A percentile compares a stretch with the other conserved stretches of the same genome.
These are phyloP conservation scores for Talaromyces sp. DNA, from an alignment of 2,329 filamentous ascomycete genomes.

Conservation along the genomic window DNA sequence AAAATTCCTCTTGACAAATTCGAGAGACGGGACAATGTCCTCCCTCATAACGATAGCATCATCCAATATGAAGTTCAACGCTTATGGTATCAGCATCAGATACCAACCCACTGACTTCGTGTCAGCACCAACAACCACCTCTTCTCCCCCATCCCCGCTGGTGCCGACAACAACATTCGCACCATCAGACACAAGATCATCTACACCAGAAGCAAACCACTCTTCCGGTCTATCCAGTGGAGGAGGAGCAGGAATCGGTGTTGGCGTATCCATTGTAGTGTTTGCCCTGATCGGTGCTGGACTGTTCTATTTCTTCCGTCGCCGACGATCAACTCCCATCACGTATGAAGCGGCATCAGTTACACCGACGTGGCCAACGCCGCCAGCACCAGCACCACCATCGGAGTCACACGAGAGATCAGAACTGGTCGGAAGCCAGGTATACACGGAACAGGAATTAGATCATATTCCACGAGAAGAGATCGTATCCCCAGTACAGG, in stretches of 20 bases:
- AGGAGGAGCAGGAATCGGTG: background rate
- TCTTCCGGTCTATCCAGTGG: background rate
- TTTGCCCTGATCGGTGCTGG: background rate
- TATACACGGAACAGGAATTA: background rate
- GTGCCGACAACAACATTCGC: background rate
- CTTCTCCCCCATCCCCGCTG: background rate
- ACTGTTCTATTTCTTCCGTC: background rate
- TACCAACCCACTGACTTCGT: background rate
- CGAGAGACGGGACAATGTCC: background rate
- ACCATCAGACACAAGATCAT: background rate
- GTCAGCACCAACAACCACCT: background rate
- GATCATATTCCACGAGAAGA: background rate
- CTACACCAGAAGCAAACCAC: background rate
- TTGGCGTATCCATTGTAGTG: background rate
- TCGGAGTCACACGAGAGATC: too few species aligned
- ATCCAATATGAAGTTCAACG: background rate
- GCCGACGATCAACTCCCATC: background rate
- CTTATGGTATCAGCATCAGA: background rate
- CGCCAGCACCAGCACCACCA: background rate
- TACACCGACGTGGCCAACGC: background rate
- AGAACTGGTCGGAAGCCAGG: background rate
- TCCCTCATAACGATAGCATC: background rate
- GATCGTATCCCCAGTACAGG: background rate
- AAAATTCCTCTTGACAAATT: background rate
- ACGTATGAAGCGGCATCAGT: background rate